phyloP scores from a whole-genome alignment of 1,139 yeast genomes.

The Groenewaldozyma auringiensis region DNA sequence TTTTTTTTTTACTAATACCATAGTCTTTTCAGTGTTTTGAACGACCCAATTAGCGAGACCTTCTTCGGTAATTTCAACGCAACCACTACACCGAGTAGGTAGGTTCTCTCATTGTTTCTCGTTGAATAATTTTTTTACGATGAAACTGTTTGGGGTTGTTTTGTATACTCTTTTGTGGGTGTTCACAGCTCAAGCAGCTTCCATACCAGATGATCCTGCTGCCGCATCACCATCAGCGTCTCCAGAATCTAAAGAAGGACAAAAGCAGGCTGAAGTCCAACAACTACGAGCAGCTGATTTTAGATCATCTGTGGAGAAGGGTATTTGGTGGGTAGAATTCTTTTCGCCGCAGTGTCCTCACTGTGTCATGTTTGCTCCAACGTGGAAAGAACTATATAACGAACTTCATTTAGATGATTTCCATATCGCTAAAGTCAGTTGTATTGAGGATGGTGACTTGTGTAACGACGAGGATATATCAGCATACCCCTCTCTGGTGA shows the following conservation, averaged over 20 bases:
- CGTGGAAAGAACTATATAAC: slow-evolving; percentile 29
- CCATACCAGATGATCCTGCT: background rate
- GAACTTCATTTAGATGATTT: slow-evolving; percentile 22
- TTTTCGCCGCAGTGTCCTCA: slow-evolving; percentile 38
- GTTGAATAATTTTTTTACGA: too few species aligned
- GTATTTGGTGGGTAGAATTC: slow-evolving; percentile 36
- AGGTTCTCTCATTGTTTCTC: too few species aligned
- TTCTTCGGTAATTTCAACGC: too few species aligned
- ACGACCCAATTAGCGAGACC: too few species aligned
- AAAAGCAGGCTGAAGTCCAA: slow-evolving; percentile 4
- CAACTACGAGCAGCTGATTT: slow-evolving; percentile 15
- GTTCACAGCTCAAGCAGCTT: background rate
- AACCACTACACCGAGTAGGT: too few species aligned
- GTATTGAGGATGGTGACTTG: slow-evolving; percentile 35
- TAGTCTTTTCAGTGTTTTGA: too few species aligned
- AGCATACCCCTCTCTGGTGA: slow-evolving; percentile 31
- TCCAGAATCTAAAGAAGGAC: background rate
- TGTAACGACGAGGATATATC: slow-evolving; percentile 27
- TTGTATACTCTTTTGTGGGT: background rate
- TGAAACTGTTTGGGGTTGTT: too few species aligned
- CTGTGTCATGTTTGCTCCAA: slow-evolving; percentile 34
- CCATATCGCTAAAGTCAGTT: slow-evolving; percentile 34
- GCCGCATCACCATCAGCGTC: background rate
- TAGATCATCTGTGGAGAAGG: slow-evolving; percentile 17
- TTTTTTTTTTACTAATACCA: too few species aligned